Percentiles rank a stretch among this genome's conserved stretches.
Conservation (phyloP, 2,329 filamentous ascomycete species). For the Monascus ruber region DNA sequence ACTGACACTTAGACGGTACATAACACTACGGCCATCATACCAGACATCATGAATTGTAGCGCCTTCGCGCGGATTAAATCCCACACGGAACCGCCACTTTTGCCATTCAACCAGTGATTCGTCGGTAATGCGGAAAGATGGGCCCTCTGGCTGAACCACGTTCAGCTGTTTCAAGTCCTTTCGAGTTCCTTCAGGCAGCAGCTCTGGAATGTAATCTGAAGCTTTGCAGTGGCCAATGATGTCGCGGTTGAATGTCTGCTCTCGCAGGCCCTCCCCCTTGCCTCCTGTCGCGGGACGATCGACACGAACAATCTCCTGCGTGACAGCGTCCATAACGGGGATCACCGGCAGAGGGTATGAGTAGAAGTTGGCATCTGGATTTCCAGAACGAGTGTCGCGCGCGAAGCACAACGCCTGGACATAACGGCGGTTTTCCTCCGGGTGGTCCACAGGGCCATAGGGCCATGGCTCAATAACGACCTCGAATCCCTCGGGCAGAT, state of each 20-base stretch:
- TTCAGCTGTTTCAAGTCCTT: conserved; percentile 57
- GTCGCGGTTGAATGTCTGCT: conserved; percentile 32
- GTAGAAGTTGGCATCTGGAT: conserved; percentile 51
- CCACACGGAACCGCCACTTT: conserved; percentile 58
- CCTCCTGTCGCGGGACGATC: conserved; percentile 46
- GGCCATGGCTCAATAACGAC: conserved; percentile 47
- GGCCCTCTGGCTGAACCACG: conserved; percentile 58
- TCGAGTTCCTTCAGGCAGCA: conserved; percentile 35
- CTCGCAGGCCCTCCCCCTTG: conserved; percentile 37
- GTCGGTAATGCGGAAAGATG: conserved; percentile 45
- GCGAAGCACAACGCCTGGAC: conserved; percentile 45
- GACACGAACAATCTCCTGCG: conserved; percentile 44
- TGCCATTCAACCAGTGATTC: conserved; percentile 44
- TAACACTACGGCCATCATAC: conserved; percentile 53
- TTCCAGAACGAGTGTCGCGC: conserved; percentile 26
- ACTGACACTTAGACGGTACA: conserved; percentile 55
- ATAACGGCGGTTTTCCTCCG: conserved; percentile 38
- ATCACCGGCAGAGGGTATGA: conserved; percentile 43
- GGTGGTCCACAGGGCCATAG: conserved; percentile 42
- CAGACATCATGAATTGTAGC: conserved; percentile 58
- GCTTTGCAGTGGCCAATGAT: conserved; percentile 42
- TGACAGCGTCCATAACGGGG: conserved; percentile 47
- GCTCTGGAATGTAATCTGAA: conserved; percentile 41
- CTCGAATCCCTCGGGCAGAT: conserved; percentile 45
- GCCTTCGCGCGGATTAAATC: conserved; percentile 50